A percentile compares a stretch with the other conserved stretches of the same genome.
Conservation (phyloP, 805 yeast genomes). For the Hanseniaspora lindneri region DNA sequence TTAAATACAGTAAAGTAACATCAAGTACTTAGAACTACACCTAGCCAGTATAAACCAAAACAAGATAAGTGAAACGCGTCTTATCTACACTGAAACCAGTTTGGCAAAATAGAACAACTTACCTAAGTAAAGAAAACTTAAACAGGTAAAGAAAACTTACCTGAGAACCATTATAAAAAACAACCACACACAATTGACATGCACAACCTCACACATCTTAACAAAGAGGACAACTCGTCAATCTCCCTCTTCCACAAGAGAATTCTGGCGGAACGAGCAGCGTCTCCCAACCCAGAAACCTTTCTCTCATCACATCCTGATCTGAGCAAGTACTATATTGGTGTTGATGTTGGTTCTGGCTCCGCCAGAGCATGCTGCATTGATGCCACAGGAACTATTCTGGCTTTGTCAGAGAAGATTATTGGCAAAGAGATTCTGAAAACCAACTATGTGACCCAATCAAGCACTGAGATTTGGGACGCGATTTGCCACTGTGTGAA, state of each 20-base stretch:
- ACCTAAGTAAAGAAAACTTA: too few species aligned
- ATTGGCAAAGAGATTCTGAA: conserved; percentile 66
- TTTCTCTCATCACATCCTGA: conserved; percentile 10
- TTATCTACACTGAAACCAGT: too few species aligned
- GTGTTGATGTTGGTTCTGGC: conserved; percentile 96
- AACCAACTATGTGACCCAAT: conserved; percentile 69
- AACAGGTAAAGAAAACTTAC: too few species aligned
- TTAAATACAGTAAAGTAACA: too few species aligned
- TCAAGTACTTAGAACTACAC: too few species aligned
- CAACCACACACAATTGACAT: not conserved
- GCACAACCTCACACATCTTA: not conserved
- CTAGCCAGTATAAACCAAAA: too few species aligned
- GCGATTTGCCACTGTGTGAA: conserved; percentile 74
- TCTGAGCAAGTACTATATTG: conserved; percentile 40
- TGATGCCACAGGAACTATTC: conserved; percentile 68
- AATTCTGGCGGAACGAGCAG: conserved; percentile 9
- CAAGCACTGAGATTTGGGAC: conserved; percentile 84
- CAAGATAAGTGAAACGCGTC: too few species aligned
- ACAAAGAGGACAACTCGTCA: conserved; percentile 7
- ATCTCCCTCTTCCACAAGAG: conserved; percentile 13
- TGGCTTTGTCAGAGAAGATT: conserved; percentile 67
- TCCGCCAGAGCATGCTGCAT: conserved; percentile 91
- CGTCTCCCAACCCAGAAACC: conserved; percentile 5
- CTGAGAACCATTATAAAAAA: not conserved
- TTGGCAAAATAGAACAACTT: too few species aligned